Evolutionary conservation across 352 stramenopile genomes (phyloP).

Genomic region (Pythium insidiosum): DNA sequence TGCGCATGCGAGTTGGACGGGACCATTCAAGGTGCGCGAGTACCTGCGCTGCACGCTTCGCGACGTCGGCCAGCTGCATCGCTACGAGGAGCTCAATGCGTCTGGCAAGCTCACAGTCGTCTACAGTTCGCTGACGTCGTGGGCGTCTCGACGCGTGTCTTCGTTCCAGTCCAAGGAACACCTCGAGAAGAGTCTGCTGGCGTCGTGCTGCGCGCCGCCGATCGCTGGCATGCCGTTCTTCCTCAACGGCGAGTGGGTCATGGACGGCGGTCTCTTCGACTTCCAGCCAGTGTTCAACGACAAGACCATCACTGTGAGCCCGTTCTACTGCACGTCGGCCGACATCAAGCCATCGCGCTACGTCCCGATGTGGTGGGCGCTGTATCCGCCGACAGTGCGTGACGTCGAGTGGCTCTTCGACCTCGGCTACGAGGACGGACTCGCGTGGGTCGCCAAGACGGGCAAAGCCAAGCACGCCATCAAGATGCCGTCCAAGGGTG

Average conservation of each 20-base stretch:
- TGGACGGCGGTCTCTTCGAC: slow-evolving; percentile 79
- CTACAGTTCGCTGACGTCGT: slow-evolving; percentile 67
- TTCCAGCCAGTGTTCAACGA: slow-evolving; percentile 74
- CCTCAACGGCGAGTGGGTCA: slow-evolving; percentile 78
- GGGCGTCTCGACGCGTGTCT: slow-evolving; percentile 54
- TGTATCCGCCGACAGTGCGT: slow-evolving; percentile 54
- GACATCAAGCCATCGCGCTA: slow-evolving; percentile 89
- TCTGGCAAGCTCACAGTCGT: slow-evolving; percentile 42
- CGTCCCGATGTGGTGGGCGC: slow-evolving; percentile 82
- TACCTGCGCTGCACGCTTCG: slow-evolving; percentile 53
- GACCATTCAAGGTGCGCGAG: slow-evolving; percentile 56
- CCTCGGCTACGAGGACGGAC: slow-evolving; percentile 72
- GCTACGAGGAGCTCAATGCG: slow-evolving; percentile 40
- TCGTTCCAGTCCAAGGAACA: slow-evolving; percentile 60
- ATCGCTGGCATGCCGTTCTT: slow-evolving; percentile 81
- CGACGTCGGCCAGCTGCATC: slow-evolving; percentile 27
- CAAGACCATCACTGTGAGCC: slow-evolving; percentile 71
- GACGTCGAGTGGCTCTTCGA: slow-evolving; percentile 84
- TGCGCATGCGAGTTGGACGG: slow-evolving; percentile 35
- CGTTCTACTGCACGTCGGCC: slow-evolving; percentile 82
- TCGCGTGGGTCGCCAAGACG: slow-evolving; percentile 53
- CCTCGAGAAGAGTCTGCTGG: slow-evolving; percentile 51
- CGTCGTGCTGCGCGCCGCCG: slow-evolving; percentile 70
- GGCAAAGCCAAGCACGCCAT: slow-evolving; percentile 23
- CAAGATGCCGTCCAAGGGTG: slow-evolving; percentile 46